Evolutionary conservation across 2,329 filamentous ascomycete genomes (phyloP), one percentile per base, ranked within the genome.

Genomic region (Nigrospora osmanthi): DNA sequence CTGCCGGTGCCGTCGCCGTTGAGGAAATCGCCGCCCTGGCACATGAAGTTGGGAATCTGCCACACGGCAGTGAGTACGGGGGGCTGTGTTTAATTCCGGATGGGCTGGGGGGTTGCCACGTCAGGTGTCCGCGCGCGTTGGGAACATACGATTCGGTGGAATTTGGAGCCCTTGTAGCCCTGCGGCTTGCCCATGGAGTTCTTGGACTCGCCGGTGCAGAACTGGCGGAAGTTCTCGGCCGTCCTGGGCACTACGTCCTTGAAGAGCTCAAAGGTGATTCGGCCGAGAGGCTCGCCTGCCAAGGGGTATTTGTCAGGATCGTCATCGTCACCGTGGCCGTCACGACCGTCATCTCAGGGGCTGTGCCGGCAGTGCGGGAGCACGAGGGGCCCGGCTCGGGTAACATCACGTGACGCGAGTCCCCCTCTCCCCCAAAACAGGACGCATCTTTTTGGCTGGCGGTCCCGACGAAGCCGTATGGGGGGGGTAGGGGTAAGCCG

Each of bases 11-110:
- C 93, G 64, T 97, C 87, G 43, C 89, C 88, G 58, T 95, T 89
- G 50, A 95, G 72, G 64, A 97, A 97, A 66, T 98, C 93, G 44
- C 93, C 93, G 38, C 91, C 91, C 66, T 98, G 93, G 58, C 93
- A 87, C 91, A 97, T 97, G 70, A 97, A 96, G 58, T 87, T 86
- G 68, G 87, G 87, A 64, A 96, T 95, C 88, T 94, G 43, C 16
- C 13, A 28, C 23, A n/a, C n/a, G n/a, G n/a, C 23, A 28, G 23
- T 28, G n/a, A 30, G 23, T 28, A 4, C 23, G 23, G 23, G 19
- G 19, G 23, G 33, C 11, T n/a, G 35, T n/a, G 28, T n/a, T n/a
- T 11, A 31, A 36, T 17, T n/a, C 43, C 12, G 16, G n/a, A 19
- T 11, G 14, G 10, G 19, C n/a, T 13, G 16, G 38, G n/a, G n/a